Percentiles rank a stretch among this genome's conserved stretches.
Conservation (phyloP, 2,329 filamentous ascomycete species). For the Verticillium dahliae region DNA sequence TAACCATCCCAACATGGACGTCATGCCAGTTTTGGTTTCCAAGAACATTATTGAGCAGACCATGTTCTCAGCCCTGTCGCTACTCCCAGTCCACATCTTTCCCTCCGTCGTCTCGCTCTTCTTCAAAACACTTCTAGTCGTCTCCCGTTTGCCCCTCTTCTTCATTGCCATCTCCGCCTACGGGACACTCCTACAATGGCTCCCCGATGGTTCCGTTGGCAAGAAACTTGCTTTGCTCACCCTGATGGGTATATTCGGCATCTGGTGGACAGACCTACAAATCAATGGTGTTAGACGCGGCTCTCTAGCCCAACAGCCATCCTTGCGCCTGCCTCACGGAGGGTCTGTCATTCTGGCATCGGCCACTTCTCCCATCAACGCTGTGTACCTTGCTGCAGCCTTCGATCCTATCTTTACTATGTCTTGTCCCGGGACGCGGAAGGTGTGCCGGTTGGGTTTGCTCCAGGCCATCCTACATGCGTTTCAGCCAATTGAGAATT, state of each 20-base stretch:
- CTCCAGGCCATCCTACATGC: constrained; percentile 54
- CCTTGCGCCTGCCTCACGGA: constrained; percentile 69
- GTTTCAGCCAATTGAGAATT: too few species aligned
- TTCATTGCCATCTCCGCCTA: constrained; percentile 61
- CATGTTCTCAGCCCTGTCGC: too few species aligned
- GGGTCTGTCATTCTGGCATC: constrained; percentile 82
- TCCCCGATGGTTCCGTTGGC: constrained; percentile 59
- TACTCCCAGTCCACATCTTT: too few species aligned
- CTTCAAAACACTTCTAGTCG: constrained; percentile 29
- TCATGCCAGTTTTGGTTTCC: too few species aligned
- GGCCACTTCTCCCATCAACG: constrained; percentile 88
- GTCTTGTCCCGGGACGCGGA: constrained; percentile 67
- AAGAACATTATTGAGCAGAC: too few species aligned
- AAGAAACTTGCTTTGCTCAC: constrained; percentile 16
- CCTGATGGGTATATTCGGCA: constrained; percentile 79
- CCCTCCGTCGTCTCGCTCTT: too few species aligned
- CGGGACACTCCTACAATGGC: constrained; percentile 82
- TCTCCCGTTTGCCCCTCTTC: constrained; percentile 74
- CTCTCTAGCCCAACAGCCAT: constrained; percentile 68
- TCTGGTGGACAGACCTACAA: constrained; percentile 98
- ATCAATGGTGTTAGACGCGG: constrained; percentile 94
- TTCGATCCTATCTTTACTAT: constrained; percentile 94
- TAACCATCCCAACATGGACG: too few species aligned
- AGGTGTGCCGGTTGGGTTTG: constrained; percentile 72
- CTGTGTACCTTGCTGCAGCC: constrained; percentile 87